These are phyloP conservation scores for Omphalea diandra DNA, from an alignment of 441 rosid species.

Conservation along the genomic window DNA sequence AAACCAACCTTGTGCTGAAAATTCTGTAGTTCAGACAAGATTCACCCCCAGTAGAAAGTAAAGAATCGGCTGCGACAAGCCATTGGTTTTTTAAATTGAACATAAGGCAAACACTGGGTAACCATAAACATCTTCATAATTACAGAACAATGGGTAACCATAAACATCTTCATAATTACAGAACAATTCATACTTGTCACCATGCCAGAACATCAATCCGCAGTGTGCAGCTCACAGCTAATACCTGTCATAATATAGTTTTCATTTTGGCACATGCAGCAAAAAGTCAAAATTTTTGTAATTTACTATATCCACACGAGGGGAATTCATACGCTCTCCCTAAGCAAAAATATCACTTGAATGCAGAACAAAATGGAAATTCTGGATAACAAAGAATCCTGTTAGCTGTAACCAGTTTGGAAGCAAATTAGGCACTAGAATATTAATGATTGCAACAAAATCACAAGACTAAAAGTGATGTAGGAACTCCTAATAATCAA, in stretches of 20 bases:
- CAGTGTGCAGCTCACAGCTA: background rate
- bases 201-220: background rate
- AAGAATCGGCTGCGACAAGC: background rate
- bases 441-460: no score
- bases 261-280: conserved; percentile 12
- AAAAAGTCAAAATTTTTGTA: background rate
- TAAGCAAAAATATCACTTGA: background rate
- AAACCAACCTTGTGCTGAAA: conserved; percentile 19
- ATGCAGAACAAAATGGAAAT: background rate
- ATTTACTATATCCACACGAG: background rate
- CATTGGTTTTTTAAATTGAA: background rate
- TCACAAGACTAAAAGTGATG: no score
- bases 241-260: background rate
- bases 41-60: background rate
- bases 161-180: background rate
- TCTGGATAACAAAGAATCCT: background rate
- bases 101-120: background rate
- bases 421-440: background rate
- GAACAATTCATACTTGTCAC: conserved; percentile 3
- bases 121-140: background rate
- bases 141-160: background rate
- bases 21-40: background rate
- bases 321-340: no score
- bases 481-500: no score
- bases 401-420: background rate